phyloP scores from a whole-genome alignment of 805 yeast genomes.

The Barnettozyma sucrosica region DNA sequence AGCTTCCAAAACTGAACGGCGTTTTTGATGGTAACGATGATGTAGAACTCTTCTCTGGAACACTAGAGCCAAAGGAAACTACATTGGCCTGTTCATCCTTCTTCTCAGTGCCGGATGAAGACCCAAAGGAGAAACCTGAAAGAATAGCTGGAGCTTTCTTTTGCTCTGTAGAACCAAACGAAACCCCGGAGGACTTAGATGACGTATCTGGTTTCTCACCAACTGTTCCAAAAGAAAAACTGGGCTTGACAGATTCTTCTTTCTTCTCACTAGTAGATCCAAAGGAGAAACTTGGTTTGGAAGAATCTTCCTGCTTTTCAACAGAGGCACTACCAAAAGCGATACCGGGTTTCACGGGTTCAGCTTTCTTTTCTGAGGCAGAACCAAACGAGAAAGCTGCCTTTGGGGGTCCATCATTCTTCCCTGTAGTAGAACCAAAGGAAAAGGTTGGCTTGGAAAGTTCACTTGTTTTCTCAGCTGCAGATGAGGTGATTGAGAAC shows the following conservation, averaged over 20 bases:
- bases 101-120: constrained; percentile 5
- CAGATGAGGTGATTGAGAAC: not conserved
- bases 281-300: constrained; percentile 13
- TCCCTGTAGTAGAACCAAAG: constrained; percentile 8
- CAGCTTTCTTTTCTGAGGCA: not conserved
- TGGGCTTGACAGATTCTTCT: constrained; percentile 13
- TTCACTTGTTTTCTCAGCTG: constrained; percentile 2
- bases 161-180: constrained; percentile 7
- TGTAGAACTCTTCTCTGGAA: not conserved
- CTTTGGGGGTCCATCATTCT: constrained; percentile 9
- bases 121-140: constrained; percentile 12
- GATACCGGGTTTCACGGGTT: not conserved
- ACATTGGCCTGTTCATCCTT: constrained; percentile 8
- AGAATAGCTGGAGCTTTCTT: not conserved
- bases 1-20: constrained; percentile 6
- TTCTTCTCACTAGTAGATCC: constrained; percentile 7
- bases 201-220: not conserved
- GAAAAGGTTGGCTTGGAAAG: constrained; percentile 9
- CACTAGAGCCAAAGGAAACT: not conserved
- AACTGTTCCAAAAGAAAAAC: constrained; percentile 6
- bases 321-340: constrained; percentile 11
- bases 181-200: not conserved
- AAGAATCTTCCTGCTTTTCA: constrained; percentile 7
- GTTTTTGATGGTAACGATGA: not conserved
- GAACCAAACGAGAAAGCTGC: constrained; percentile 11